Conservation (phyloP, 805 yeast species). For the Kuraishia piskuri region DNA sequence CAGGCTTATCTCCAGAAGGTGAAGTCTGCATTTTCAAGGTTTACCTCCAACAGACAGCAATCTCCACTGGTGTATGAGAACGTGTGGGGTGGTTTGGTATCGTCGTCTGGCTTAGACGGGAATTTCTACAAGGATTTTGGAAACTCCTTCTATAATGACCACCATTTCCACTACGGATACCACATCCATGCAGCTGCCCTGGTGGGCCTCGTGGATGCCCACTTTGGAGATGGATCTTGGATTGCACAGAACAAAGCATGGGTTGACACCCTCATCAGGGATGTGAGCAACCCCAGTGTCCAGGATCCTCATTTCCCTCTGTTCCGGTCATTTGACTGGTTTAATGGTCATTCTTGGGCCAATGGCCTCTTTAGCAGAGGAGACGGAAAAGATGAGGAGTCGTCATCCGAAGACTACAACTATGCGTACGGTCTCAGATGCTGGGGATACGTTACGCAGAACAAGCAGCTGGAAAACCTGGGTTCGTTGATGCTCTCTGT, state of each 20-base stretch:
- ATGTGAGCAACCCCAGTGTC: slow-evolving; percentile 44
- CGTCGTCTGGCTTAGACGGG: slow-evolving; percentile 49
- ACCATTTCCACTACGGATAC: slow-evolving; percentile 73
- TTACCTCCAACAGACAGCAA: slow-evolving; percentile 55
- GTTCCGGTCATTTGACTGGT: slow-evolving; percentile 64
- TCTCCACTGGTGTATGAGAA: slow-evolving; percentile 71
- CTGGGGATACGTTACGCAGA: slow-evolving; percentile 46
- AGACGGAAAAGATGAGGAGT: slow-evolving; percentile 70
- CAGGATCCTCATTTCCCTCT: slow-evolving; percentile 51
- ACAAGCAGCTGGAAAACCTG: slow-evolving; percentile 40
- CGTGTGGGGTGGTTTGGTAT: slow-evolving; percentile 65
- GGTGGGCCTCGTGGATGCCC: slow-evolving; percentile 43
- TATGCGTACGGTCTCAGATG: slow-evolving; percentile 53
- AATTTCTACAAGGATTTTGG: slow-evolving; percentile 59
- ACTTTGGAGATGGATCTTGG: slow-evolving; percentile 14
- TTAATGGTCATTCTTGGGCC: slow-evolving; percentile 68
- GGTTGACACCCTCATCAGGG: slow-evolving; percentile 47
- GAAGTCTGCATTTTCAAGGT: slow-evolving; percentile 59
- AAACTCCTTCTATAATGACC: slow-evolving; percentile 64
- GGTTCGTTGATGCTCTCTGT: slow-evolving; percentile 53
- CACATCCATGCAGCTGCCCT: slow-evolving; percentile 66
- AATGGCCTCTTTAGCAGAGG: slow-evolving; percentile 63
- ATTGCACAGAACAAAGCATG: slow-evolving; percentile 18
- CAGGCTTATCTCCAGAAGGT: slow-evolving; percentile 41
- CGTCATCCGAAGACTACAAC: slow-evolving; percentile 63